These are phyloP conservation scores for Candida pini DNA, from an alignment of 805 yeast genomes.

Conservation along the genomic window DNA sequence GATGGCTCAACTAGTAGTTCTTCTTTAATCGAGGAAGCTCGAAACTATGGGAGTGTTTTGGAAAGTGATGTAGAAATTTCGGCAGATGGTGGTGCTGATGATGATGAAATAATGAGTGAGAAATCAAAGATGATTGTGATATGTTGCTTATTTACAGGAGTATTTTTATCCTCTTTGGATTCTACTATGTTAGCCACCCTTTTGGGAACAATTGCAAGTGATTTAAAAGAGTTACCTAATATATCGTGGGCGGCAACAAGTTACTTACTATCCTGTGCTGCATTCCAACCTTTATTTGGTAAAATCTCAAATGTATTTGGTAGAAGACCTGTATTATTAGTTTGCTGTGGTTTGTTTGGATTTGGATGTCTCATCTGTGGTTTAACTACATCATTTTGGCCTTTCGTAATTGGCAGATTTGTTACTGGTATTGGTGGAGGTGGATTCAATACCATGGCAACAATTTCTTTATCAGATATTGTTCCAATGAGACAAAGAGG, in stretches of 20 bases:
- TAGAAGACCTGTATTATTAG: slow-evolving; percentile 33
- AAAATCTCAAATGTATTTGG: slow-evolving; percentile 52
- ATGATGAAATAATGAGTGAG: not conserved
- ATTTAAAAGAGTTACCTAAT: slow-evolving; percentile 39
- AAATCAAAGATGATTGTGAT: slow-evolving; percentile 4
- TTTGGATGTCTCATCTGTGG: slow-evolving; percentile 40
- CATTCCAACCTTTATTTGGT: slow-evolving; percentile 53
- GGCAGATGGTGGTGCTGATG: too few relatives aligned
- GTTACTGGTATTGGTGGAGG: slow-evolving; percentile 89
- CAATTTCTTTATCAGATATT: slow-evolving; percentile 72
- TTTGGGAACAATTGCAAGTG: slow-evolving; percentile 46
- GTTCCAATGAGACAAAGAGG: slow-evolving; percentile 76
- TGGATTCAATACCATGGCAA: slow-evolving; percentile 69
- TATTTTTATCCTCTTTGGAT: slow-evolving; percentile 44
- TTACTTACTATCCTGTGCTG: slow-evolving; percentile 37
- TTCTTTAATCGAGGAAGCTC: too few relatives aligned
- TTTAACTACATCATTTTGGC: slow-evolving; percentile 34
- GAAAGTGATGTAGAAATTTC: too few relatives aligned
- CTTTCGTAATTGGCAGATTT: slow-evolving; percentile 52
- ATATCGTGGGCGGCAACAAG: slow-evolving; percentile 39
- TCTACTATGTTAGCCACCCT: slow-evolving; percentile 52
- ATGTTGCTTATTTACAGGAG: slow-evolving; percentile 19
- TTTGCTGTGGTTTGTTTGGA: slow-evolving; percentile 29
- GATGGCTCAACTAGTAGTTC: too few relatives aligned
- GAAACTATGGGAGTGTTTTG: too few relatives aligned